Evolutionary conservation across 1,139 yeast species (phyloP), one percentile per base, ranked within the genome.

Genomic region (Taiozyma sp.): DNA sequence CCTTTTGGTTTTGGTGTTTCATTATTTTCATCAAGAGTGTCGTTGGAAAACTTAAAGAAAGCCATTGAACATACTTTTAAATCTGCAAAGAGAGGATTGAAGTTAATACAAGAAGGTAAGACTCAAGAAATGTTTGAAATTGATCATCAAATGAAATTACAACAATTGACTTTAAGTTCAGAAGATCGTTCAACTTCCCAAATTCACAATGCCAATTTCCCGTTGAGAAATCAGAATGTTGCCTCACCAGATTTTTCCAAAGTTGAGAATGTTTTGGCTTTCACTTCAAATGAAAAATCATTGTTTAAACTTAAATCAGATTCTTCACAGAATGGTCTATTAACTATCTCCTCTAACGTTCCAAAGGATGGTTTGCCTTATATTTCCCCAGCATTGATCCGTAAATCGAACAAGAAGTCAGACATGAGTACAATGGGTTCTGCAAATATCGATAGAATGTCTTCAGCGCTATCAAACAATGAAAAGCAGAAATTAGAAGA

Each of bases 341-440:
- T 62, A 7, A 43, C 53, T 12, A 57, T 60, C 14, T 47, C 54
- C 1, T 52, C 64, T 1, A 43, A 34, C 1, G 43, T 59, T 23
- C 63, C 64, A 42, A 60, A 59, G 45, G 64, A 60, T 45, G 69
- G 71, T 48, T 51, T 71, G 19, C 72, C 73, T 4, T 71, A 75
- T 51, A 55, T 65, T 36, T 62, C 68, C 10, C 73, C 74, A 28
- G 55, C 67, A 6, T 53, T 70, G 45, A 55, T 71, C 23, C 58
- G 62, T 45, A 66, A 66, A 51, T 61, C 66, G 2, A 68, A 69
- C 50, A 49, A 67, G 57, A 51, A 64, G 51, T 53, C 62, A 50
- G 54, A 66, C 54, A 49, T 60, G 62, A 66, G 55, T 56, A 59
- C 48, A 54, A 60, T 56, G 53, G 70, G 70, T 14, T 48, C 50